Base-by-base conservation (phyloP, 768 basidiomycete genomes). In the Tephrocybe sp. region DNA sequence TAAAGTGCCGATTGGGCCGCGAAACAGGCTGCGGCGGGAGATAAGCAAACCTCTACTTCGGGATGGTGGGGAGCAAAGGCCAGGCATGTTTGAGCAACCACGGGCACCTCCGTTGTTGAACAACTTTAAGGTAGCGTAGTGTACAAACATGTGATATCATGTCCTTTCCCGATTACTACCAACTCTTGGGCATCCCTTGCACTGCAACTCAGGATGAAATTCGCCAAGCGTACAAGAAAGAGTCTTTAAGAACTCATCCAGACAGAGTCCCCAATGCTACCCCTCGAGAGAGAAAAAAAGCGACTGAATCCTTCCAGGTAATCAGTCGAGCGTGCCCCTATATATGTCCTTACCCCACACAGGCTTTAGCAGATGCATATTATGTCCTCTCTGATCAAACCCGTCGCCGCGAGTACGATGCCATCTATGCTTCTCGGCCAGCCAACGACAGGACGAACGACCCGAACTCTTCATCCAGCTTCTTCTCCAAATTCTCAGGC, bases 331-430 rank as follows among this genome's bases (percentile, higher is more conserved):
- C 26, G 41, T 9, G 5, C 46, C 39, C 42, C 24, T n/a, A 30
- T 54, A 26, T 54, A 31, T 15, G 26, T 31, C 13, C 24, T 41
- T n/a, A 41, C 8, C 13, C 24, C 4, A 34, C 24, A 1, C 62
- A 88, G 87, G 83, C 87, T 7, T 85, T 97, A 54, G 92, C 94
- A 45, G 94, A 97, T 66, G 93, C 93, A 15, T 96, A 96, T 70
- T 97, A 91, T 64, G 89, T 95, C 22, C 80, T 98, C 30, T 92
- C 90, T 2, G 92, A 97, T 66, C 68, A 84, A 4, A 74, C 76
- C 35, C 76, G 88, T 49, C 79, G 86, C 50, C 74, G 66, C 60
- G 88, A 92, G 66, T 92, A 92, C 55, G 90, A 92, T 56, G 55
- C 56, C 0, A 67, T 91, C 0, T 87, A 87, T 61, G 66, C 71